A percentile compares a stretch with the other conserved stretches of the same genome.
Evolutionary conservation across 1,284 basidiomycete genomes (phyloP).

Genomic region (Xanthoconium separans): DNA sequence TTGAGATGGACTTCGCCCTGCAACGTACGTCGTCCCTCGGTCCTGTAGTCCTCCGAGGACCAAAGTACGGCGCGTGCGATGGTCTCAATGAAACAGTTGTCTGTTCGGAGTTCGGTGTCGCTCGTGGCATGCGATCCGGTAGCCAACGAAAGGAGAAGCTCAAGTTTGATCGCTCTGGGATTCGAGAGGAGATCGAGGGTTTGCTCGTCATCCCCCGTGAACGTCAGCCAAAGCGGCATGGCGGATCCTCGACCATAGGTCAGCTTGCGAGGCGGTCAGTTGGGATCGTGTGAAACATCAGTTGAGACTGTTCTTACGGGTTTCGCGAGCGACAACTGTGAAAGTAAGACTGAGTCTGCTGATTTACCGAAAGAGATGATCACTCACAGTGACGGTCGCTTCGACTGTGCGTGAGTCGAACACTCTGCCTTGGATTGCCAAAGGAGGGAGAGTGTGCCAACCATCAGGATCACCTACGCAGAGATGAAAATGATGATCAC

Average conservation of each 20-base stretch:
- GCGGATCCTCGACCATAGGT: slow-evolving; percentile 48
- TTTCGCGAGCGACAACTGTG: slow-evolving; percentile 50
- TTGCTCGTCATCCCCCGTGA: slow-evolving; percentile 44
- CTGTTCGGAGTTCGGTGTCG: slow-evolving; percentile 35
- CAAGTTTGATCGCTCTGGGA: slow-evolving; percentile 37
- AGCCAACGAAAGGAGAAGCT: slow-evolving; percentile 39
- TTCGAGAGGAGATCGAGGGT: slow-evolving; percentile 49
- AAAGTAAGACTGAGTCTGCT: not conserved
- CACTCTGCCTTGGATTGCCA: slow-evolving; percentile 41
- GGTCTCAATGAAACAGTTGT: slow-evolving; percentile 44
- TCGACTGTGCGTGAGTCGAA: slow-evolving; percentile 43
- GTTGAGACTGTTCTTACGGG: slow-evolving; percentile 41
- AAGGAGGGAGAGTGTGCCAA: slow-evolving; percentile 43
- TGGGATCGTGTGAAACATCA: not conserved
- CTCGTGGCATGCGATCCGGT: slow-evolving; percentile 33
- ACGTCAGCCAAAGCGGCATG: slow-evolving; percentile 47
- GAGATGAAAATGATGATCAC: not conserved
- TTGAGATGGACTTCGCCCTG: slow-evolving; percentile 54
- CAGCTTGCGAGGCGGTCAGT: slow-evolving; percentile 34
- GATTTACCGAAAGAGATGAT: not conserved
- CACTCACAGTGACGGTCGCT: slow-evolving; percentile 41
- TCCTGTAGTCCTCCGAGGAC: slow-evolving; percentile 36
- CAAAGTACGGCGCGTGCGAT: slow-evolving; percentile 50
- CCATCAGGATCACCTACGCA: slow-evolving; percentile 42
- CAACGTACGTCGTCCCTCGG: slow-evolving; percentile 36